Conservation (phyloP, 306 rosid species). For the Prosopis cineraria region DNA sequence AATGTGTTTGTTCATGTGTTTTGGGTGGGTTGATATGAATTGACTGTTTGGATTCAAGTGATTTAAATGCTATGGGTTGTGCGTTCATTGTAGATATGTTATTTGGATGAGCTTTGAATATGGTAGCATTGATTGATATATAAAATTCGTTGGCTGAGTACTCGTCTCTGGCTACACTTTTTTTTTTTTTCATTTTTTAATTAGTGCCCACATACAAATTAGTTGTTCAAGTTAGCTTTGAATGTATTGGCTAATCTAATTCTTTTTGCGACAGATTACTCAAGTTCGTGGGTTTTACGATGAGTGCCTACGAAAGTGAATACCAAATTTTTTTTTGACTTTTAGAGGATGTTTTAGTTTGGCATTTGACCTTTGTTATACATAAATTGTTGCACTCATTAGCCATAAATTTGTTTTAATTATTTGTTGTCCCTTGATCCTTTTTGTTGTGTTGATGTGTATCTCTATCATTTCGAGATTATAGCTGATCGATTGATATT, state of each 20-base stretch:
- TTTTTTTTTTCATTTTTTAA: conserved; percentile 31
- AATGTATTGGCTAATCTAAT: conserved; percentile 2
- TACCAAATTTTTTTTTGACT: neutral
- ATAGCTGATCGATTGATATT: no score
- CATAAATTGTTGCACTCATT: neutral
- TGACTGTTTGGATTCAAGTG: no score
- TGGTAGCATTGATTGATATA: conserved; percentile 16
- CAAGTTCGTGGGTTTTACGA: conserved; percentile 22
- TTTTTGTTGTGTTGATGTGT: no score
- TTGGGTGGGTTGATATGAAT: no score
- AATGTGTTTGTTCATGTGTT: no score
- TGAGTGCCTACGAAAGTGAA: conserved; percentile 12
- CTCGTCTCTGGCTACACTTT: conserved; percentile 35
- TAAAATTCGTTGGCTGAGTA: conserved; percentile 2
- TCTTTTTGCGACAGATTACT: conserved; percentile 5
- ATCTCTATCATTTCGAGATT: no score
- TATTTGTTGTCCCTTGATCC: neutral
- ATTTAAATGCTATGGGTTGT: neutral
- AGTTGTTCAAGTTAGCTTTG: conserved; percentile 54
- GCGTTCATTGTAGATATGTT: neutral
- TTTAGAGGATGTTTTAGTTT: neutral
- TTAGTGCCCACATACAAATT: conserved; percentile 98
- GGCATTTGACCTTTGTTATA: neutral
- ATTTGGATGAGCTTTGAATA: neutral
- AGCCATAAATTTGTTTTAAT: neutral